Base-by-base conservation (phyloP, 176 grass and related monocot species). In the Pharus latifolius region DNA sequence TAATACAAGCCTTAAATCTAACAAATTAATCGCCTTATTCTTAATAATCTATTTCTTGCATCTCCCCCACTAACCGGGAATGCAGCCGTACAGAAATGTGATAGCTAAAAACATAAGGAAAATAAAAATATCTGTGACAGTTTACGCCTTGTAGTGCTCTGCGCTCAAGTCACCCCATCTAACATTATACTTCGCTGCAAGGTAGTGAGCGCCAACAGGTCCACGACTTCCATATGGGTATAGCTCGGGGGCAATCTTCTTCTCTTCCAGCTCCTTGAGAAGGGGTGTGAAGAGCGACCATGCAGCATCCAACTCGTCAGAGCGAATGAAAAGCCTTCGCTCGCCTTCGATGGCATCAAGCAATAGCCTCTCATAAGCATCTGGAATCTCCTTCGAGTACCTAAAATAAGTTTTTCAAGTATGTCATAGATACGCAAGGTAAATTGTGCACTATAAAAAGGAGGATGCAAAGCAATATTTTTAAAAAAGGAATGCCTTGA, bases 301-400 rank as follows among this genome's bases (percentile, higher is more conserved):
- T 31, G 93, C 93, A 65, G 93, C 93, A 52, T 92, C 88, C 69
- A 96, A 52, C 78, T 96, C 93, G n/a, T 96, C 93, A 1, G 93
- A 96, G 3, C 93, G 88, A 77, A 96, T 96, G 73, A 96, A 96
- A 60, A 96, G 85, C 26, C 93, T 82, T 27, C 93, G 83, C 79
- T 96, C 93, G 11, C 93, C 93, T 76, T 92, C 93, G 3, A 96
- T 87, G 7, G 93, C 93, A 18, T 96, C 93, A 38, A 96, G 86
- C 69, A 96, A 60, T 22, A 96, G 80, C 34, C 93, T 88, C 85
- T 96, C 93, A 0, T 96, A 96, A 18, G 93, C 93, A 84, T 92
- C 88, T 0, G 93, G 88, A 67, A 96, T 96, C 89, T 96, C 93
- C 54, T 96, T 96, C 0, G 93, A 84, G 77, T 96, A 96, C 67